Conservation (phyloP, 768 basidiomycete species). For the Amanita phalloides region DNA sequence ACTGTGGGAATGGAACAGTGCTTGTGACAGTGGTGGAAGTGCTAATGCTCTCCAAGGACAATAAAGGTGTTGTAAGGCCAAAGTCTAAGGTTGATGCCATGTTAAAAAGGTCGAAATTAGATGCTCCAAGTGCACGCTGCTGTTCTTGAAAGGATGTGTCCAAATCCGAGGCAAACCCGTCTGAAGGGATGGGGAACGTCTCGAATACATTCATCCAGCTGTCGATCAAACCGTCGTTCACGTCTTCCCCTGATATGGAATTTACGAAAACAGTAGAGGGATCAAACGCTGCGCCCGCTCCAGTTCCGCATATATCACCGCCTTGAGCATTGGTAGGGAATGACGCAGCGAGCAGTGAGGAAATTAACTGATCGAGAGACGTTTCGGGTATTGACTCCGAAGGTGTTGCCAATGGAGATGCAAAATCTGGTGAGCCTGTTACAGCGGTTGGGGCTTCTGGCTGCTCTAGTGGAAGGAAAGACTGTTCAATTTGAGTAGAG, state of each 20-base stretch:
- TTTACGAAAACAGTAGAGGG: background rate
- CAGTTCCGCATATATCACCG: background rate
- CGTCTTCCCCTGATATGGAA: background rate
- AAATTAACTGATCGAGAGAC: conserved; percentile 28
- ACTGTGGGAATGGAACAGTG: background rate
- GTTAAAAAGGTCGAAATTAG: background rate
- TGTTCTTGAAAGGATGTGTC: background rate
- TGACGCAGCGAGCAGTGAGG: conserved; percentile 25
- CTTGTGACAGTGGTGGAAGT: too few species aligned
- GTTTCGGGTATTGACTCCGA: conserved; percentile 12
- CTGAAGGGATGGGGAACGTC: conserved; percentile 26
- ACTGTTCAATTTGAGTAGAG: too few species aligned
- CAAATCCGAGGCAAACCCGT: conserved; percentile 14
- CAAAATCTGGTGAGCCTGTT: background rate
- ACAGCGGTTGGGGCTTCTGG: background rate
- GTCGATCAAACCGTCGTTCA: conserved; percentile 15
- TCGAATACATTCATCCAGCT: conserved; percentile 43
- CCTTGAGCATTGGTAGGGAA: conserved; percentile 3
- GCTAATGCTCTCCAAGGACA: background rate
- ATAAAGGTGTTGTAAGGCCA: conserved; percentile 5
- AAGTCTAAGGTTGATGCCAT: conserved; percentile 9
- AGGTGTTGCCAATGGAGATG: background rate
- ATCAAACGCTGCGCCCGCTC: background rate
- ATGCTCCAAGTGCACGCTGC: background rate
- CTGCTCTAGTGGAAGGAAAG: background rate